Conservation (phyloP, 2,329 filamentous ascomycete species). For the Diaporthe aspalathi region DNA sequence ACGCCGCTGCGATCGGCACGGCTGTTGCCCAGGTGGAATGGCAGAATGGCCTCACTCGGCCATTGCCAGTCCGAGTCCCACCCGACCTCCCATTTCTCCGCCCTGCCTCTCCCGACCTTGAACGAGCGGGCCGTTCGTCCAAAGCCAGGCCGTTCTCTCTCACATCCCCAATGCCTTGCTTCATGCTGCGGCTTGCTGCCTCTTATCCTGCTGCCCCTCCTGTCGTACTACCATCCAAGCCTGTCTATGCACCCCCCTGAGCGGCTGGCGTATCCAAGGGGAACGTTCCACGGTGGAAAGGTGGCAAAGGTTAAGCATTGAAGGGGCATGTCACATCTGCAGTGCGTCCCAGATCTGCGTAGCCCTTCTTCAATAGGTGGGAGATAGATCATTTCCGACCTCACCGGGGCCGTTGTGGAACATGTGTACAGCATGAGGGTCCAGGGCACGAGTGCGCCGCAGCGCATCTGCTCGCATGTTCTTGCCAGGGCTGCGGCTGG, state of each 20-base stretch:
- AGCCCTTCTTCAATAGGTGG: slow-evolving; percentile 24
- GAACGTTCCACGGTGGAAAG: slow-evolving; percentile 2
- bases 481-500: slow-evolving; percentile 19
- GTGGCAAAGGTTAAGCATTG: slow-evolving; percentile 1
- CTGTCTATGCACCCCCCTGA: background rate
- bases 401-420: slow-evolving; percentile 33
- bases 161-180: background rate
- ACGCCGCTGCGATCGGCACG: slow-evolving; percentile 24
- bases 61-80: slow-evolving; percentile 16
- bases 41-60: slow-evolving; percentile 30
- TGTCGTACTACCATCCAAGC: slow-evolving; percentile 4
- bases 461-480: slow-evolving; percentile 20
- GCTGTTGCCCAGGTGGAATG: slow-evolving; percentile 7
- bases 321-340: slow-evolving; percentile 12
- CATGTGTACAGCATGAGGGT: slow-evolving; percentile 5
- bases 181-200: slow-evolving; percentile 11
- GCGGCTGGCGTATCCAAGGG: slow-evolving; percentile 14
- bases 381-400: slow-evolving; percentile 29
- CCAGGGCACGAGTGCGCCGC: slow-evolving; percentile 17
- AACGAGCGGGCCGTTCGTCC: slow-evolving; percentile 11
- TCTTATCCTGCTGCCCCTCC: slow-evolving; percentile 3
- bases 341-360: slow-evolving; percentile 24
- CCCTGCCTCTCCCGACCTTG: slow-evolving; percentile 20
- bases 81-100: slow-evolving; percentile 18
- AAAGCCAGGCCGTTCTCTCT: background rate